Conservation (phyloP, 352 stramenopile genomes). For the Phytophthora pluvialis region DNA sequence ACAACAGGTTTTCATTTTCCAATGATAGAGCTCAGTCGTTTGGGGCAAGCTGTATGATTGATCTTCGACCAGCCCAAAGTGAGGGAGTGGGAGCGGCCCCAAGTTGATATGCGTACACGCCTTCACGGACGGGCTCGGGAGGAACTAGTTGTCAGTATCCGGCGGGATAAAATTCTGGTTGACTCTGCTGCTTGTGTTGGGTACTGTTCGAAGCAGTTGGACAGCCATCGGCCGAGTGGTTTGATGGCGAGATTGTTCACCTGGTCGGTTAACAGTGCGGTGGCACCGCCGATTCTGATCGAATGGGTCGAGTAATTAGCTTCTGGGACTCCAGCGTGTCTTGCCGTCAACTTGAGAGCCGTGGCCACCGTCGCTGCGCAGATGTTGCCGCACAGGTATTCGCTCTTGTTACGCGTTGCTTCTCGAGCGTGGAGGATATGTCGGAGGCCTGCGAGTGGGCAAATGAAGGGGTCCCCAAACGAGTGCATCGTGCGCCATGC, state of each 20-base stretch:
- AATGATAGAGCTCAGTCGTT: conserved; percentile 2
- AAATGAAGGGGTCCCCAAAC: conserved; percentile 14
- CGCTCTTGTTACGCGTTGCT: neutral
- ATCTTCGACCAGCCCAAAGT: neutral
- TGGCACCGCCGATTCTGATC: conserved; percentile 15
- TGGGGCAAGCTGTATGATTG: conserved; percentile 3
- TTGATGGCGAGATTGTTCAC: conserved; percentile 10
- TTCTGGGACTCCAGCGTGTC: neutral
- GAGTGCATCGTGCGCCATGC: conserved; percentile 15
- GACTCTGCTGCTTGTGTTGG: conserved; percentile 4
- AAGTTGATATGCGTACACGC: neutral
- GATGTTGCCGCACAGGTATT: neutral
- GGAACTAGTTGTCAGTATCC: neutral
- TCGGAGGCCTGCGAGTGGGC: conserved; percentile 7
- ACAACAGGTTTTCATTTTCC: too few relatives aligned
- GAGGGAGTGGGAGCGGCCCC: conserved; percentile 3
- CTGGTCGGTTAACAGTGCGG: neutral
- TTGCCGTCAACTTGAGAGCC: neutral
- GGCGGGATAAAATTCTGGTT: neutral
- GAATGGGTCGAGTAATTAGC: conserved; percentile 11
- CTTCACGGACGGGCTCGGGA: neutral
- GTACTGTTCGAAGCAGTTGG: conserved; percentile 16
- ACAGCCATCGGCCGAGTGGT: conserved; percentile 8
- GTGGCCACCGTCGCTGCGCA: neutral
- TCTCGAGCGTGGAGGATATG: neutral